These are phyloP conservation scores for Herpetomonas samuelpessoai DNA, from an alignment of 208 protist species.

Conservation along the genomic window DNA sequence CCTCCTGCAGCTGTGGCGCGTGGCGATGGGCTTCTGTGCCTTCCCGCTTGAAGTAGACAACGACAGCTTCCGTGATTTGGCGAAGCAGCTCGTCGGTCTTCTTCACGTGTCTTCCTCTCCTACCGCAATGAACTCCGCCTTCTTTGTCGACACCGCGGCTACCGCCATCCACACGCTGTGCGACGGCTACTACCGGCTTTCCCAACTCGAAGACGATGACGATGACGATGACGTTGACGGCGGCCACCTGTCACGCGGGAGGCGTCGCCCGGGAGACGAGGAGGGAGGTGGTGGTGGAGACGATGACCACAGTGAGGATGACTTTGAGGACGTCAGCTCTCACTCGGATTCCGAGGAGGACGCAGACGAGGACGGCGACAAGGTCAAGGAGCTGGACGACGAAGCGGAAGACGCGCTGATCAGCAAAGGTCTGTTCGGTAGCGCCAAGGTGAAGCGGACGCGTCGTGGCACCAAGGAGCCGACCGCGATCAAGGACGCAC, in stretches of 20 bases:
- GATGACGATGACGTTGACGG: slow-evolving; percentile 37
- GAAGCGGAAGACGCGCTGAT: slow-evolving; percentile 3
- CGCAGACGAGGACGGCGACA: background rate
- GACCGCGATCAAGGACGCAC: slow-evolving; percentile 41
- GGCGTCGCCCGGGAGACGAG: no score
- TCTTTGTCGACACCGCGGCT: slow-evolving; percentile 72
- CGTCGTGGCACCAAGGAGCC: background rate
- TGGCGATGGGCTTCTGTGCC: slow-evolving; percentile 78
- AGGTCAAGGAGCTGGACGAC: slow-evolving; percentile 18
- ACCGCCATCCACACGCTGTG: slow-evolving; percentile 78
- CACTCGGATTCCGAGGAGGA: slow-evolving; percentile 3
- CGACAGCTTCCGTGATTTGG: slow-evolving; percentile 72
- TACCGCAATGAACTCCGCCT: slow-evolving; percentile 11
- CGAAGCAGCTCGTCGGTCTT: slow-evolving; percentile 79
- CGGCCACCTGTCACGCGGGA: background rate
- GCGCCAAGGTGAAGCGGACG: background rate
- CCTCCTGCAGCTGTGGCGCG: slow-evolving; percentile 73
- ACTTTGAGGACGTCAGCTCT: background rate
- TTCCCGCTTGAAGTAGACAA: slow-evolving; percentile 69
- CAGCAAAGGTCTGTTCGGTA: background rate
- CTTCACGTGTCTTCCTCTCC: slow-evolving; percentile 12
- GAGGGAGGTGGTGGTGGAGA: no score
- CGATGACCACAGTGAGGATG: slow-evolving; percentile 17
- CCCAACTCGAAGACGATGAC: slow-evolving; percentile 35
- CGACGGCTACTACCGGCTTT: slow-evolving; percentile 61